Evolutionary conservation across 345 rosid species (phyloP).

Genomic region (Gossypium longicalyx): DNA sequence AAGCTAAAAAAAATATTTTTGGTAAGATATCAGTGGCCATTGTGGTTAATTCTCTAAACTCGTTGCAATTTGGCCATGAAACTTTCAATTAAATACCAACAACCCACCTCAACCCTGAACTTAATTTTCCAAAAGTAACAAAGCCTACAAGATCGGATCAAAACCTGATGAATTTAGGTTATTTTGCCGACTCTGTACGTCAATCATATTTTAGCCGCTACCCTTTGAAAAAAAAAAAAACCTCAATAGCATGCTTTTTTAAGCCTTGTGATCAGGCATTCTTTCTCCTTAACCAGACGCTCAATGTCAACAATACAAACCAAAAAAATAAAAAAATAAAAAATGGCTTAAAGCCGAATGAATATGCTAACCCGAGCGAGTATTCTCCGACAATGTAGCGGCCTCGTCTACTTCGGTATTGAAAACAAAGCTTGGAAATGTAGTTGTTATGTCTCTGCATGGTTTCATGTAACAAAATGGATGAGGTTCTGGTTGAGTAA

Average conservation of each 20-base stretch:
- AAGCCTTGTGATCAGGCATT: background rate
- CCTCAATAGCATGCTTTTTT: background rate
- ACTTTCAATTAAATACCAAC: no score
- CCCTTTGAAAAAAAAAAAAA: background rate
- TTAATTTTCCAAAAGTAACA: no score
- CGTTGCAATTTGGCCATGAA: no score
- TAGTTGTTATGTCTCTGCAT: constrained; percentile 88
- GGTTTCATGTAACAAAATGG: background rate
- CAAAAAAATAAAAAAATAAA: background rate
- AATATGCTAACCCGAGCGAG: background rate
- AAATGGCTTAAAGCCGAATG: background rate
- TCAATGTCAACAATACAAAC: background rate
- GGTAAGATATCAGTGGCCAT: no score
- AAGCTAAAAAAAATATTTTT: no score
- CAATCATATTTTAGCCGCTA: background rate
- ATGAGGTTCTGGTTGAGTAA: background rate
- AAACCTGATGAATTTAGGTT: background rate
- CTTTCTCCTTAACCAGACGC: background rate
- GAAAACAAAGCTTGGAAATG: constrained; percentile 92
- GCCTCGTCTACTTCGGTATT: constrained; percentile 87
- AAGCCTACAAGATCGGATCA: background rate
- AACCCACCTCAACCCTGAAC: background rate
- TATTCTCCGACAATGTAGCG: constrained; percentile 37
- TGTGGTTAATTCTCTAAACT: no score
- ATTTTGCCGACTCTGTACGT: background rate